Percentiles rank a stretch among this genome's conserved stretches.
Conservation (phyloP, 805 yeast species). For the Zygosaccharomyces rouxii region DNA sequence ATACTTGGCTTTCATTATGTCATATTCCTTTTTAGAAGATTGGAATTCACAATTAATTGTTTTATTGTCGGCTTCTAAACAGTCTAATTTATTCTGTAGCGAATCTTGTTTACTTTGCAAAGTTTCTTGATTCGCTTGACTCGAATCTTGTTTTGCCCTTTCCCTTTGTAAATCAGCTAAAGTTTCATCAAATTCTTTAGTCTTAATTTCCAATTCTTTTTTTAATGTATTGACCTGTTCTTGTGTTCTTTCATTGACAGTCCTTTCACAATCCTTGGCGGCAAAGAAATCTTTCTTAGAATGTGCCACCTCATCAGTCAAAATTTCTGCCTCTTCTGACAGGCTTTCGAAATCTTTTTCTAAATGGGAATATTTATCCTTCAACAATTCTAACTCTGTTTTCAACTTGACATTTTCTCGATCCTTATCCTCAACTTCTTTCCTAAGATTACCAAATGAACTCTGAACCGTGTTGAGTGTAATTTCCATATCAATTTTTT, state of each 20-base stretch:
- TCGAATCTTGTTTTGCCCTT: neutral
- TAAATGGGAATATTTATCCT: conserved; percentile 4
- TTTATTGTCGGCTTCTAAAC: neutral
- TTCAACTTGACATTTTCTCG: conserved; percentile 2
- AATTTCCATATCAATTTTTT: conserved; percentile 1
- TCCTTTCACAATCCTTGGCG: conserved; percentile 7
- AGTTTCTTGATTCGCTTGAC: neutral
- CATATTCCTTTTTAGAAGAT: conserved; percentile 5
- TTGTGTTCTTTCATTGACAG: conserved; percentile 3
- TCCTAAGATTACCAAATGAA: conserved; percentile 1
- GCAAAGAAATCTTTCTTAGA: conserved; percentile 8
- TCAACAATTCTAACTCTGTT: conserved; percentile 6
- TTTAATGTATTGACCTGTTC: neutral
- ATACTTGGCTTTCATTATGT: neutral
- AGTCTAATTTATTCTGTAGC: neutral
- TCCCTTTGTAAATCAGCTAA: neutral
- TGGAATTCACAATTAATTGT: conserved; percentile 1
- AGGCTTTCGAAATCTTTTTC: conserved; percentile 11
- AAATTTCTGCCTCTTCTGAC: conserved; percentile 8
- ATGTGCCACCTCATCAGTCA: conserved; percentile 9
- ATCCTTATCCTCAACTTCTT: conserved; percentile 7
- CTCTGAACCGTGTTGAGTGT: conserved; percentile 3
- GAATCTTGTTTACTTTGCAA: neutral
- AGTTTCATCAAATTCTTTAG: neutral
- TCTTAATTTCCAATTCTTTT: conserved; percentile 4